These are phyloP conservation scores for Skeletonema potamos DNA, from an alignment of 108 stramenopile species.

Conservation along the genomic window DNA sequence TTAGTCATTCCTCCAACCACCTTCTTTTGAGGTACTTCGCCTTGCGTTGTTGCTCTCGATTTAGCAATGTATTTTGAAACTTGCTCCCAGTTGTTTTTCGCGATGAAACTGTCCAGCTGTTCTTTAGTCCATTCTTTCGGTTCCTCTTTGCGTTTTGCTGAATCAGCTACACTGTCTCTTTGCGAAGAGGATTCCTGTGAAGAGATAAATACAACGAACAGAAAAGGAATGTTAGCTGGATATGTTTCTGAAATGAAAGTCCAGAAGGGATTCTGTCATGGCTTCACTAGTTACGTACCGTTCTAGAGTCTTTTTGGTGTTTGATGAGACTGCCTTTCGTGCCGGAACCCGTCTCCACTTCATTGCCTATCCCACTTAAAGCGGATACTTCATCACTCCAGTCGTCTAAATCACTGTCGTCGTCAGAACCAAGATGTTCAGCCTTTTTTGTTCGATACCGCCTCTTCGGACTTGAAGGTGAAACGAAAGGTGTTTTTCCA, in stretches of 20 bases:
- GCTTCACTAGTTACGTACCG: constrained; percentile 10
- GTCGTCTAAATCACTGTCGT: not conserved
- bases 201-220: not conserved
- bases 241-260: not conserved
- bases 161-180: not conserved
- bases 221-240: not conserved
- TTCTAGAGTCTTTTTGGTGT: not conserved
- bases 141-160: not conserved
- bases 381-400: constrained; percentile 38
- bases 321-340: not conserved
- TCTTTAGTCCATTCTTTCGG: constrained; percentile 57
- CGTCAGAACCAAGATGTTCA: constrained; percentile 5
- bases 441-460: constrained; percentile 5
- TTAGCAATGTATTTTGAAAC: constrained; percentile 71
- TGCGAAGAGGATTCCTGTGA: constrained; percentile 9
- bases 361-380: constrained; percentile 50
- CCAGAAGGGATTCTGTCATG: not conserved
- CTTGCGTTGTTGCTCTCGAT: constrained; percentile 10
- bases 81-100: constrained; percentile 79
- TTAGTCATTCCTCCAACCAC: not conserved
- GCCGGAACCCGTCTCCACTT: not conserved
- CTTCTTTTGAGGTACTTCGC: not conserved
- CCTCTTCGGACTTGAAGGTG: not conserved
- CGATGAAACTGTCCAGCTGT: constrained; percentile 75
- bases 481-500: not conserved